A percentile compares a stretch with the other conserved stretches of the same genome.
phyloP scores from a whole-genome alignment of 2,329 filamentous ascomycete genomes.

The Fusarium algeriense region DNA sequence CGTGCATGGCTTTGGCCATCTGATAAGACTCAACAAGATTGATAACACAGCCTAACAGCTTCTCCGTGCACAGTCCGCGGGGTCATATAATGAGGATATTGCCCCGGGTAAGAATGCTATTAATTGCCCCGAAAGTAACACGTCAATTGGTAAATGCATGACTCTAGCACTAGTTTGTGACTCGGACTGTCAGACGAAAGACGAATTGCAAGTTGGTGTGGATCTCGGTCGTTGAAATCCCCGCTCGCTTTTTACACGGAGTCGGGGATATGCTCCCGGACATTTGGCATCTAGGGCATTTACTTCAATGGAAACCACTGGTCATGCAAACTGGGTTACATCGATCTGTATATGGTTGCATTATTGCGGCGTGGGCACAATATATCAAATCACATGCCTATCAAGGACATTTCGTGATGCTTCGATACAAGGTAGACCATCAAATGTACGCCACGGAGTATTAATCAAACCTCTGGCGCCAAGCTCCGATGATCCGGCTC shows the following conservation, averaged over 20 bases:
- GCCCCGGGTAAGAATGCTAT: not conserved
- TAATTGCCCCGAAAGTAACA: not conserved
- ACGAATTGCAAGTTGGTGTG: constrained; percentile 17
- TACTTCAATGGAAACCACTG: not conserved
- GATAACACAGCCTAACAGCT: constrained; percentile 29
- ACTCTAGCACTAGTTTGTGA: not conserved
- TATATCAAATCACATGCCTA: not conserved
- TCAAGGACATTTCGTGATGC: not conserved
- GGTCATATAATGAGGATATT: not conserved
- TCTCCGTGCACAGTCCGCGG: constrained; percentile 3
- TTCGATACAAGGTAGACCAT: not conserved
- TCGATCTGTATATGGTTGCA: not conserved
- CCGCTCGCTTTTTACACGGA: constrained; percentile 37
- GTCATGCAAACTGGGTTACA: not conserved
- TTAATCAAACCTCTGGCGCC: not conserved
- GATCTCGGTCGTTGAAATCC: constrained; percentile 30
- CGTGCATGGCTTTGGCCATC: constrained; percentile 21
- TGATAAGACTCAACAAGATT: constrained; percentile 34
- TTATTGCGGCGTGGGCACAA: not conserved
- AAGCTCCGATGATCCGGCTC: not conserved
- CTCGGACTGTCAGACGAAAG: not conserved
- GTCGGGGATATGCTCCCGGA: constrained; percentile 30
- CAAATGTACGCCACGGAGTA: too few relatives aligned
- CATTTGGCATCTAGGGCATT: not conserved
- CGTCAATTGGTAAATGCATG: not conserved